Base-by-base conservation (phyloP, 228 moss, liverwort and hornwort genomes). In the Sphagnum fallax region DNA sequence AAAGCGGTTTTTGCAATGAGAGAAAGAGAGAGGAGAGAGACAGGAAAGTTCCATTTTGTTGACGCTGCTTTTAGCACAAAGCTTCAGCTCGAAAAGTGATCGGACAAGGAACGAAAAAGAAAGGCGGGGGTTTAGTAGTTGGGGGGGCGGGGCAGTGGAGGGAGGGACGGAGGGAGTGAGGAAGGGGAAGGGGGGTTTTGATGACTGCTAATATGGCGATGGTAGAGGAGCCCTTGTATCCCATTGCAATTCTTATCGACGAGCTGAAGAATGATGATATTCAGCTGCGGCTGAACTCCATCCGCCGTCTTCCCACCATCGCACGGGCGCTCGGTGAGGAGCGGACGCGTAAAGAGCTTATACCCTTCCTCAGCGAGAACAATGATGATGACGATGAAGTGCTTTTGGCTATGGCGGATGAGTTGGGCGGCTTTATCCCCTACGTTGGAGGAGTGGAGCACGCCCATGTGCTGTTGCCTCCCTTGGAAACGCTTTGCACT, bases 191-290 rank as follows among this genome's bases (percentile, higher is more conserved):
- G 32, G 32, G 32, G 32, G 32, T 32, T 32, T 32, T 2, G 32
- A 32, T 58, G 58, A 58, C 14, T 10, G 58, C 58, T 9, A 58
- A 58, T 58, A 98, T 98, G 98, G 88, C 94, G 80, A 89, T 94
- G 87, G 93, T 93, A 78, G 91, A 93, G 62, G 97, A 97, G 88
- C 97, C 97, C 53, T 80, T 97, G 47, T 93, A 89, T 65, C 97
- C 97, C 69, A 97, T 97, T 75, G 97, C 97, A 47, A 94, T 98
- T 61, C 86, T 98, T 14, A 98, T 98, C 52, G 98, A 98, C 70
- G 98, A 98, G 80, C 86, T 98, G 55, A 94, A 98, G 89, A 91
- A 94, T 51, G 98, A 98, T 58, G 98, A 98, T 73, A 98, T 98
- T 49, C 93, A 98, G 83, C 85, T 98, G 75, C 86, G 98, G 63